A percentile compares a stretch with the other conserved stretches of the same genome.
These are phyloP conservation scores for Exophiala sideris DNA, from an alignment of 2,329 filamentous ascomycete genomes.

Conservation along the genomic window DNA sequence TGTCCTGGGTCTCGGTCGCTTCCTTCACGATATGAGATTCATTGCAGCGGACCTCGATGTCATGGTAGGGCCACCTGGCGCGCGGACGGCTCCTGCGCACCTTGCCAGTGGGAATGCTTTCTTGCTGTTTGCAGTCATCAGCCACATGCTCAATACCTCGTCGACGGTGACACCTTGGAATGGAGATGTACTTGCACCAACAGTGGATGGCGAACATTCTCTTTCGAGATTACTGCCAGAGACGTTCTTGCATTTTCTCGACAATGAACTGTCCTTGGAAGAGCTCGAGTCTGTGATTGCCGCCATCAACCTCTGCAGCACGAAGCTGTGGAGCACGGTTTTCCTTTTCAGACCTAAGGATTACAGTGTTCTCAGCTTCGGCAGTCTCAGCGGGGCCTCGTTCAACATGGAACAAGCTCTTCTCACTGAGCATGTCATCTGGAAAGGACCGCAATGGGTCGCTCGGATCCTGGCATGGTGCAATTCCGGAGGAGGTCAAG, in stretches of 20 bases:
- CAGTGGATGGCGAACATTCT: not conserved
- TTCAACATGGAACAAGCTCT: slow-evolving; percentile 17
- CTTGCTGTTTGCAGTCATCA: slow-evolving; percentile 14
- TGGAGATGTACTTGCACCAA: slow-evolving; percentile 6
- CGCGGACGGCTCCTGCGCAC: not conserved
- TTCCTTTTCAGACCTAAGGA: slow-evolving; percentile 17
- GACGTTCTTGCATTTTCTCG: slow-evolving; percentile 6
- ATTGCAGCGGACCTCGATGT: slow-evolving; percentile 4
- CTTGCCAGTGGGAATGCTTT: slow-evolving; percentile 1
- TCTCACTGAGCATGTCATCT: slow-evolving; percentile 16
- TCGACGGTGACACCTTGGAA: not conserved
- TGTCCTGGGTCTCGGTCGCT: slow-evolving; percentile 6
- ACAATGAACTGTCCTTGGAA: slow-evolving; percentile 4
- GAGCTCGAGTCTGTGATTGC: slow-evolving; percentile 15
- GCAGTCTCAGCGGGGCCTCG: slow-evolving; percentile 10
- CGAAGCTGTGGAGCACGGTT: slow-evolving; percentile 11
- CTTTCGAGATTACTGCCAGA: slow-evolving; percentile 6
- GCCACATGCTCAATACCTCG: slow-evolving; percentile 9
- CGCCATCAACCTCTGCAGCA: slow-evolving; percentile 11
- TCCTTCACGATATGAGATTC: slow-evolving; percentile 5
- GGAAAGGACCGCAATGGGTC: slow-evolving; percentile 17
- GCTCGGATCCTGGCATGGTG: slow-evolving; percentile 2
- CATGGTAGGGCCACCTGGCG: not conserved
- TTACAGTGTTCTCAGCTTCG: slow-evolving; percentile 10
- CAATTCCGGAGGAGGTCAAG: not conserved